Percentiles rank a stretch among this genome's conserved stretches.
These are phyloP conservation scores for Solanum sitiens DNA, from an alignment of 257 asterid species.

Conservation along the genomic window DNA sequence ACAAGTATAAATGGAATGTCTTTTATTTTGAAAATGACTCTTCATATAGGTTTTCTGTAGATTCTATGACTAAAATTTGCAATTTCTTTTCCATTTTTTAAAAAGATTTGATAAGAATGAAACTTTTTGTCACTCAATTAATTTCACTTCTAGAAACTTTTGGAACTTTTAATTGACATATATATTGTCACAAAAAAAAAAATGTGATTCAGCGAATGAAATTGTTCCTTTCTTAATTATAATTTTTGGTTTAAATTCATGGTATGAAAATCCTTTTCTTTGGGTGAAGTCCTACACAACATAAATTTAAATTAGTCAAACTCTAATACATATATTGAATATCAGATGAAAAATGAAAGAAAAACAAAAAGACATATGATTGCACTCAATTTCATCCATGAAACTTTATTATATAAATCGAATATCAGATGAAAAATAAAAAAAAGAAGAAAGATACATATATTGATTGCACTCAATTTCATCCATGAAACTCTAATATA, in stretches of 20 bases:
- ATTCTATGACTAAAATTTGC: background rate
- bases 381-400: no score
- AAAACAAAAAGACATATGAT: no score
- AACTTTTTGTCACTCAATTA: background rate
- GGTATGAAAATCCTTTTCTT: background rate
- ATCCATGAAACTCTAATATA: no score
- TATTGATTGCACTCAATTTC: no score
- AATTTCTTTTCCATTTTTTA: background rate
- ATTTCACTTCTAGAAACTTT: background rate
- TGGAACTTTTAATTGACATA: background rate
- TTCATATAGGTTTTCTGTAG: background rate
- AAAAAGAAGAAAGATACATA: no score
- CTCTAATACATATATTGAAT: no score
- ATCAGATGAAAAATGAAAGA: accelerated
- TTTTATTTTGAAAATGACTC: background rate
- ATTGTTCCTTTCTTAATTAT: no score
- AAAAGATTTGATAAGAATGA: background rate
- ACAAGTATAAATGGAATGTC: background rate
- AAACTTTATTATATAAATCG: no score
- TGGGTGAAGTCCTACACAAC: accelerated
- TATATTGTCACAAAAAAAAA: no score
- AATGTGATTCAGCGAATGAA: no score
- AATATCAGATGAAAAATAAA: accelerated
- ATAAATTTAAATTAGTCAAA: no score
- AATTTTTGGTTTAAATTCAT: background rate